Evolutionary conservation across 1,284 basidiomycete genomes (phyloP), one percentile per base, ranked within the genome.

Genomic region (Sphagnurus paluster): DNA sequence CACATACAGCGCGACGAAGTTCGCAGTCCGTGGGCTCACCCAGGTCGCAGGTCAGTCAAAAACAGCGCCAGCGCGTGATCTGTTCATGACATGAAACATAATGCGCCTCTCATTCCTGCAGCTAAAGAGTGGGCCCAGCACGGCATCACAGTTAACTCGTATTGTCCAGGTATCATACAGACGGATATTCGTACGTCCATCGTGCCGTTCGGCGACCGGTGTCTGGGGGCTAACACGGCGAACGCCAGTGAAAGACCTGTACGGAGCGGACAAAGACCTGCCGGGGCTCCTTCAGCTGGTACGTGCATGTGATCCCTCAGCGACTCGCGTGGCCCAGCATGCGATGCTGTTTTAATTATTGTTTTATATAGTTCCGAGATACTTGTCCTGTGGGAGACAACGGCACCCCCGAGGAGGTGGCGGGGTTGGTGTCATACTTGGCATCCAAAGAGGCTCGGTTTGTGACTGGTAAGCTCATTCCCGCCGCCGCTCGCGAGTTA

Each of bases 101-200:
- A 32, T 33, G 4, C 11, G n/a, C n/a, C 9, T 19, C 8, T 32
- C n/a, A n/a, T n/a, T n/a, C n/a, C n/a, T n/a, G n/a, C n/a, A 66
- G 65, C 63, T 14, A 25, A 42, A 16, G 63, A 63, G 44, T 50
- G 61, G 19, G 59, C 56, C 23, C 49, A 46, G 11, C 48, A 66
- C 48, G 58, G 57, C 8, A 66, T 66, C 33, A 65, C 61, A 11
- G 64, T 65, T 4, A 66, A 65, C 29, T 52, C 58, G 6, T 66
- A 65, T 39, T 57, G 61, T 5, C 62, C 62, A n/a, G 62, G 64
- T 54, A 16, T 43, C 8, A 53, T 52, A 10, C 35, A 52, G 2
- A 58, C 55, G n/a, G 35, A 40, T 2, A 50, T 58, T 25, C 25
- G 54, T 39, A 6, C n/a, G n/a, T n/a, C n/a, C n/a, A 30, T 24